Evolutionary conservation across 331 rosid species (phyloP).

Genomic region (Quercus phellos): DNA sequence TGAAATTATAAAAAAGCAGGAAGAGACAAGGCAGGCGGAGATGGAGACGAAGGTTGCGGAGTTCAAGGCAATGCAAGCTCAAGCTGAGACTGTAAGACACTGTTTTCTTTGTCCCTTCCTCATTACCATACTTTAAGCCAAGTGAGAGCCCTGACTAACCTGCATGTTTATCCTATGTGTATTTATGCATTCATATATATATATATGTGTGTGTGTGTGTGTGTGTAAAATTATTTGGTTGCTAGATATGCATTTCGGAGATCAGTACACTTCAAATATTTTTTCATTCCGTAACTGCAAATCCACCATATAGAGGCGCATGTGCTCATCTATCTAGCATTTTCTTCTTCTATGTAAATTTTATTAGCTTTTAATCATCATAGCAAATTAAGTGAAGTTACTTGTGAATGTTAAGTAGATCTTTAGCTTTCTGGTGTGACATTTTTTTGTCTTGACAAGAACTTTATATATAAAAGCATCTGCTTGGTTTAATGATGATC

Average conservation of each 20-base stretch:
- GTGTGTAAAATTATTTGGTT: no score
- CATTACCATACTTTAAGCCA: not conserved
- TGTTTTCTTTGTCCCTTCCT: not conserved
- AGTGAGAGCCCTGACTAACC: not conserved
- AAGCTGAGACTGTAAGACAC: conserved; percentile 63
- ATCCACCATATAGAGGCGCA: not conserved
- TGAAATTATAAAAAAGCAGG: conserved; percentile 60
- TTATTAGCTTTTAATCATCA: not conserved
- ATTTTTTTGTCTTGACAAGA: not conserved
- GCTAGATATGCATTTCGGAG: no score
- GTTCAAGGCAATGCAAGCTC: conserved; percentile 69
- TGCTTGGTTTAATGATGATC: not conserved
- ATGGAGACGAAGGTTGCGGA: conserved; percentile 65
- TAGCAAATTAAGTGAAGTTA: not conserved
- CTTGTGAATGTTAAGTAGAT: not conserved
- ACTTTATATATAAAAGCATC: not conserved
- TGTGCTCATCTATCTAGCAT: not conserved
- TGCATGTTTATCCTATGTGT: not conserved
- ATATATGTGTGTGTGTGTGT: no score
- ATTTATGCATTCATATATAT: no score
- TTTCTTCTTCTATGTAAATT: not conserved
- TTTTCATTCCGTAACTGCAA: not conserved
- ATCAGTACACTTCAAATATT: not conserved
- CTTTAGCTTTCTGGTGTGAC: not conserved
- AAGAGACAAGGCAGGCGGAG: conserved; percentile 76